phyloP scores from a whole-genome alignment of 805 yeast genomes.

The Martiniozyma abietophila region DNA sequence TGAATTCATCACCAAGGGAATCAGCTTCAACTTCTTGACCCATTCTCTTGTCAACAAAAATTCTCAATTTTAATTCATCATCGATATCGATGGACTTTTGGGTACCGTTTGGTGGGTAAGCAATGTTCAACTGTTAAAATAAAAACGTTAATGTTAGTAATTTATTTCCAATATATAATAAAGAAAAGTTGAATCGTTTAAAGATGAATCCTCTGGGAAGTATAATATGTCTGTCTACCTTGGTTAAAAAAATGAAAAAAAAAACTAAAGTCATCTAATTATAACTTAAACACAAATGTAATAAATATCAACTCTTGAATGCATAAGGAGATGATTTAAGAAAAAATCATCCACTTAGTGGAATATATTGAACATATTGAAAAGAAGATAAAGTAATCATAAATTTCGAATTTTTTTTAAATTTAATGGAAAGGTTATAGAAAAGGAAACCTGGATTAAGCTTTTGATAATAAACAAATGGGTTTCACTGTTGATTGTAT shows the following conservation, averaged over 20 bases:
- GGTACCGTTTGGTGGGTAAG: slow-evolving; percentile 99
- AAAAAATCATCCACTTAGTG: too few relatives aligned
- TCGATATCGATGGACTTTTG: slow-evolving; percentile 97
- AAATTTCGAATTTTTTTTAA: too few relatives aligned
- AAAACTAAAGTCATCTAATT: neutral
- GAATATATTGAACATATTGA: too few relatives aligned
- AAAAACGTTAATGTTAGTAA: slow-evolving; percentile 15
- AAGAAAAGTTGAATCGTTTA: too few relatives aligned
- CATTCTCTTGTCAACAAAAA: slow-evolving; percentile 98
- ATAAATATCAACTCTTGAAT: neutral
- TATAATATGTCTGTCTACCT: neutral
- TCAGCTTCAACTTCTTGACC: slow-evolving; percentile 99
- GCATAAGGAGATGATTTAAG: too few relatives aligned
- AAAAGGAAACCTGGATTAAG: too few relatives aligned
- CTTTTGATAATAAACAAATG: too few relatives aligned
- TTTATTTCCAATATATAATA: too few relatives aligned
- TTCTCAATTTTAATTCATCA: slow-evolving; percentile 98
- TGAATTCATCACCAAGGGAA: slow-evolving; percentile 96
- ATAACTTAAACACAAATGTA: neutral
- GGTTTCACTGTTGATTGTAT: too few relatives aligned
- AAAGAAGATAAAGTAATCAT: too few relatives aligned
- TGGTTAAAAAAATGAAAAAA: neutral
- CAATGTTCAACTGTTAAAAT: slow-evolving; percentile 76
- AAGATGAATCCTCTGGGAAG: too few relatives aligned
- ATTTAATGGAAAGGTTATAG: too few relatives aligned